A percentile compares a stretch with the other conserved stretches of the same genome.
Conservation (phyloP, 768 basidiomycete species). For the Leccinum ochraceum region DNA sequence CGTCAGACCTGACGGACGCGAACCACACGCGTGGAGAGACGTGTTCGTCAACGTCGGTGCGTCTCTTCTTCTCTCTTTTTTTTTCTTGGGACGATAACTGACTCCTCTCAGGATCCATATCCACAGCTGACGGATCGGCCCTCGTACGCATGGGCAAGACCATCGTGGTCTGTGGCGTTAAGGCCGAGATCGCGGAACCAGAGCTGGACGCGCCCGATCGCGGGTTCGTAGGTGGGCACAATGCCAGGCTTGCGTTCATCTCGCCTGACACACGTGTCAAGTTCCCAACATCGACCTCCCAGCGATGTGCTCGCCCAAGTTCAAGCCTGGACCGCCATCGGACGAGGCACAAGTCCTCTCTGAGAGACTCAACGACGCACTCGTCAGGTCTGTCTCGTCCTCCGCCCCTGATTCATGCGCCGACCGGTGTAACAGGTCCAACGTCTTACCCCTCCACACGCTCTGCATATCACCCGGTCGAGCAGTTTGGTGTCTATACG, state of each 20-base stretch:
- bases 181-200: slow-evolving; percentile 93
- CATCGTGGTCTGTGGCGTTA: slow-evolving; percentile 95
- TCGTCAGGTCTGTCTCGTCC: slow-evolving; percentile 57
- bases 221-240: slow-evolving; percentile 74
- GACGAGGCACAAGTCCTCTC: slow-evolving; percentile 95
- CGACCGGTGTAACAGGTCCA: slow-evolving; percentile 48
- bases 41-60: slow-evolving; percentile 78
- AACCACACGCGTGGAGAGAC: slow-evolving; percentile 68
- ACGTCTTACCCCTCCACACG: slow-evolving; percentile 59
- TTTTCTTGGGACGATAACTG: not conserved
- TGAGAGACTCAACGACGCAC: slow-evolving; percentile 73
- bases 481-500: slow-evolving; percentile 90
- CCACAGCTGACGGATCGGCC: slow-evolving; percentile 91
- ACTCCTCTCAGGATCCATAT: slow-evolving; percentile 66
- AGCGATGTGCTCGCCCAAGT: slow-evolving; percentile 88
- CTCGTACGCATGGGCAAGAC: slow-evolving; percentile 90
- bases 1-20: slow-evolving; percentile 82
- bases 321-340: slow-evolving; percentile 92
- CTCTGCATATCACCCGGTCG: slow-evolving; percentile 82
- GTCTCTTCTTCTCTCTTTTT: slow-evolving; percentile 26
- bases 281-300: slow-evolving; percentile 96
- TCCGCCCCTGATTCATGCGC: not conserved
- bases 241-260: not conserved
- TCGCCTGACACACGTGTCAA: slow-evolving; percentile 28
- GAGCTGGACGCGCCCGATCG: slow-evolving; percentile 70